Conservation (phyloP, 1,139 yeast genomes). For the Blastobotrys proliferans region DNA sequence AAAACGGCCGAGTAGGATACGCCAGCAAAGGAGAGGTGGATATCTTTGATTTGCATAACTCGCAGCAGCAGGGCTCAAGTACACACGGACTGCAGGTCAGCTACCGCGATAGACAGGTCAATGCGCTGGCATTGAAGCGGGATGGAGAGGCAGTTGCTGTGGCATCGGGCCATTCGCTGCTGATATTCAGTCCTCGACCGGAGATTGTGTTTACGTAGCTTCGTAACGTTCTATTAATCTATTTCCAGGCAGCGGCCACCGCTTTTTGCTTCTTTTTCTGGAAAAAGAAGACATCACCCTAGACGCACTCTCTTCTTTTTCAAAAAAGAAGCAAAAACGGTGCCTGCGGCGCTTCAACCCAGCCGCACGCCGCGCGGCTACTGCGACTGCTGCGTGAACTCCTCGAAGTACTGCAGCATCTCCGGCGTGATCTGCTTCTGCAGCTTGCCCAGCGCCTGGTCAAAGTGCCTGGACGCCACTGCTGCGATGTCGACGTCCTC, state of each 20-base stretch:
- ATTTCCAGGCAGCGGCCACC: too few relatives aligned
- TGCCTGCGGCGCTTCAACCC: too few relatives aligned
- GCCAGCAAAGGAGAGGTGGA: conserved; percentile 1
- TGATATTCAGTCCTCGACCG: conserved; percentile 5
- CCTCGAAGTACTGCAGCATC: conserved; percentile 71
- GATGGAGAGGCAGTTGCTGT: conserved; percentile 7
- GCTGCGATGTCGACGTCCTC: conserved; percentile 54
- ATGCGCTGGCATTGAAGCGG: conserved; percentile 3
- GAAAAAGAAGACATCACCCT: too few relatives aligned
- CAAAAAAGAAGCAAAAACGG: too few relatives aligned
- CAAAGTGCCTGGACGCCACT: conserved; percentile 66
- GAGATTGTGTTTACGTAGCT: not conserved
- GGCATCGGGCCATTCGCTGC: conserved; percentile 3
- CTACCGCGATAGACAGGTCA: conserved; percentile 5
- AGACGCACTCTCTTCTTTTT: too few relatives aligned
- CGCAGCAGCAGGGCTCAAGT: too few relatives aligned
- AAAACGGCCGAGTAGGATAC: conserved; percentile 2
- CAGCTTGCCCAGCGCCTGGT: conserved; percentile 60
- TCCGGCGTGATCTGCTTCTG: conserved; percentile 77
- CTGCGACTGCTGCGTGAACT: conserved; percentile 62
- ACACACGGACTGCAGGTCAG: conserved; percentile 1
- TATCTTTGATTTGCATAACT: conserved; percentile 3
- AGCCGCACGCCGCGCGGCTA: not conserved
- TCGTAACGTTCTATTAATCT: too few relatives aligned
- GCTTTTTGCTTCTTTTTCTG: too few relatives aligned